Evolutionary conservation across 495 filamentous ascomycete genomes (phyloP), one percentile per base, ranked within the genome.

Genomic region (Penicillium riverlandense): DNA sequence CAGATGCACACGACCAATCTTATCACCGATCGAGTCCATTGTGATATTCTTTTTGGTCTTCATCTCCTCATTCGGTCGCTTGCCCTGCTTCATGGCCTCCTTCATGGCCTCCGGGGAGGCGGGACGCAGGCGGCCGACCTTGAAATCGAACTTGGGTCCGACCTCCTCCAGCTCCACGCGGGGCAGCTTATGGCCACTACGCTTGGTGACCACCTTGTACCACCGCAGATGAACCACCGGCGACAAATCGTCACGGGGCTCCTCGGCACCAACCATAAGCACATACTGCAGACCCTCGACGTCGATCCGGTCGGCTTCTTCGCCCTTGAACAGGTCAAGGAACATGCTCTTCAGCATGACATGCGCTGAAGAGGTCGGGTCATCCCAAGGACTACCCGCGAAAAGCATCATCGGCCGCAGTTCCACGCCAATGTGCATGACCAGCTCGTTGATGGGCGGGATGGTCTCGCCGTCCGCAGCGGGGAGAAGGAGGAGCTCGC

Each of bases 141-240:
- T 82, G 71, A 96, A 94, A 65, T 97, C 92, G 60, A 97, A 88
- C 59, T 94, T 80, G 37, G 94, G 91, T 1, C 92, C 92, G 67
- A 95, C 90, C 72, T 95, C 90, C 65, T 96, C 87, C 40, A 96
- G 69, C 67, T 98, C 92, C 8, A 97, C 86, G 31, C 88, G 76
- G 2, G 92, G 92, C 13, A 96, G 69, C 57, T 82, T 85, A 69
- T 90, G 85, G 13, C 89, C 90, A 52, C 84, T 87, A 44, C 80
- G 83, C 74, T 86, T 88, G 38, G 92, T 97, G 47, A 74, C 66
- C 49, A 97, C 80, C 56, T 84, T 77, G 66, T 92, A 95, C 55
- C 83, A 79, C 41, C 94, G 82, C 52, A 98, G 71, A 65, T 90
- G 86, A 28, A 97, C 76, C 31, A 74, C 61, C 1, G 90, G 86